Base-by-base conservation (phyloP, 768 basidiomycete species). In the Serendipita indica region DNA sequence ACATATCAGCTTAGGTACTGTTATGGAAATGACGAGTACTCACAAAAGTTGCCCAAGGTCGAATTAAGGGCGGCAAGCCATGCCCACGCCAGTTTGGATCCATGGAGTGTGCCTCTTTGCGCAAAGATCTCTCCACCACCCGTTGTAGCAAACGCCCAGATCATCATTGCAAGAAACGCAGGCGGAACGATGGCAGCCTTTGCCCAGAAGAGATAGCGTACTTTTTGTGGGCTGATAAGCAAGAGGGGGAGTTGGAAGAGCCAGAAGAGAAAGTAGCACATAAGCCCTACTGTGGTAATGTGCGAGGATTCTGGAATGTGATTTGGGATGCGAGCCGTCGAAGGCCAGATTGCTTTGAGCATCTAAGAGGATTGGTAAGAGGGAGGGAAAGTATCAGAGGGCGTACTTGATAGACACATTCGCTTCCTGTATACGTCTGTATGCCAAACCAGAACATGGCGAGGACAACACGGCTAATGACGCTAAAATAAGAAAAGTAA, bases 401-500 rank as follows among this genome's bases (percentile, higher is more conserved):
- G 60, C 13, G 63, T 63, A 39, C 22, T 41, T 6, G 62, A 61
- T 49, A 60, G 37, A 16, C 16, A 32, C 41, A 20, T 39, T 22
- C 39, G 4, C 28, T 27, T 13, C 35, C 22, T 1, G 27, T 43
- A n/a, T 43, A 43, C 5, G 41, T 60, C 80, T 84, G 84, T 16
- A 86, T 77, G 3, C 80, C 81, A 60, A 86, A 86, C 86, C 89
- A 91, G 68, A 89, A 86, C 76, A 89, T 79, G 34, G 84, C 75
- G 22, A 91, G 77, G 18, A 88, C 71, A 41, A 82, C 77, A 20
- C 88, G 79, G 63, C 84, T 87, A 60, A 90, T 67, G 45, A 92
- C 84, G 60, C 79, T 81, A 68, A 90, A 90, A 70, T 89, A 91
- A 66, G 86, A 86, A 64, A 91, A 78, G 81, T 85, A 91, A 72